A percentile compares a stretch with the other conserved stretches of the same genome.
Evolutionary conservation across 441 rosid genomes (phyloP).

Genomic region (Jatropha multifida): DNA sequence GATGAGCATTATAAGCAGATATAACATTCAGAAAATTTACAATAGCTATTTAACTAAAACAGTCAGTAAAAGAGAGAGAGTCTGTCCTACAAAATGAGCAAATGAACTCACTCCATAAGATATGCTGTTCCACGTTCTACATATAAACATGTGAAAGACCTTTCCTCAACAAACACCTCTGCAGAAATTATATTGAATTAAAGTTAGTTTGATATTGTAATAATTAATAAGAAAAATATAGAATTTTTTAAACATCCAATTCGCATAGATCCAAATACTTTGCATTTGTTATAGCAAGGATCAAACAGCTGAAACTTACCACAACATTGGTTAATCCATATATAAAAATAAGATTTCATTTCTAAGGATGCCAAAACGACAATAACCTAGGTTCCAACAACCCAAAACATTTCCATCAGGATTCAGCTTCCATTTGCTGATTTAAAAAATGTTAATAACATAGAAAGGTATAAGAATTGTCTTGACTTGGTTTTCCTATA

Average conservation of each 20-base stretch:
- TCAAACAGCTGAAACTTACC: background rate
- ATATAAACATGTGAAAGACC: constrained; percentile 74
- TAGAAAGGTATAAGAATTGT: background rate
- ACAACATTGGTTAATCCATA: background rate
- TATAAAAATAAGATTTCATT: background rate
- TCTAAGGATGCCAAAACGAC: background rate
- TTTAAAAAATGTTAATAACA: background rate
- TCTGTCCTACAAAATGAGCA: constrained; percentile 1
- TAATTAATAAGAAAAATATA: no score
- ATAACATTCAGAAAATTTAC: constrained; percentile 4
- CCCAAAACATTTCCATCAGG: background rate
- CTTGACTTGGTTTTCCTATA: background rate
- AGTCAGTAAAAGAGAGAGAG: background rate
- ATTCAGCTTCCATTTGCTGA: background rate
- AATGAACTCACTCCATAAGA: constrained; percentile 73
- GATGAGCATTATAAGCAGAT: constrained; percentile 25
- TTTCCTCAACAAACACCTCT: constrained; percentile 88
- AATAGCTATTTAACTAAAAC: background rate
- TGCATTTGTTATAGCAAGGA: background rate
- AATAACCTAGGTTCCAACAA: background rate
- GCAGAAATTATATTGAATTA: constrained; percentile 31
- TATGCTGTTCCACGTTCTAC: constrained; percentile 58
- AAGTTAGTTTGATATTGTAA: background rate
- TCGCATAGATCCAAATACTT: background rate
- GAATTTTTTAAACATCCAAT: background rate